Conservation (phyloP, 2,329 filamentous ascomycete genomes). For the Trichophyton verrucosum region DNA sequence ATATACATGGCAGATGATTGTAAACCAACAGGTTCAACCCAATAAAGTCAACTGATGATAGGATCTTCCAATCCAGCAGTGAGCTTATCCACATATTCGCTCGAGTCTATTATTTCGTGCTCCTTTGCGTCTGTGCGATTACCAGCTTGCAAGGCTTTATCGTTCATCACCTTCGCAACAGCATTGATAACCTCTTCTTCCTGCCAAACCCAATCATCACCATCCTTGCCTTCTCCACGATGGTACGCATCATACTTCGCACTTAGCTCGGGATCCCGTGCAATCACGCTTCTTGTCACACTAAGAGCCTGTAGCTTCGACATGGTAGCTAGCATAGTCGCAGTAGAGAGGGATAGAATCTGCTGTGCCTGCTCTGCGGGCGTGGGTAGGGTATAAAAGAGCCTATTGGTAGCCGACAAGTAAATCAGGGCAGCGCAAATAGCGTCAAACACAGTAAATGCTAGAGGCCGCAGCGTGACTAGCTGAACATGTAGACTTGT, state of each 20-base stretch:
- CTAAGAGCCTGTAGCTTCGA: slow-evolving; percentile 59
- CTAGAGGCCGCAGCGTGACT: slow-evolving; percentile 49
- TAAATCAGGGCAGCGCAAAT: slow-evolving; percentile 56
- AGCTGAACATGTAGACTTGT: slow-evolving; percentile 29
- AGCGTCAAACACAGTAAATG: slow-evolving; percentile 53
- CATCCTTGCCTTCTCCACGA: not conserved
- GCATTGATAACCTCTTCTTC: slow-evolving; percentile 52
- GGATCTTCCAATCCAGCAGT: slow-evolving; percentile 10
- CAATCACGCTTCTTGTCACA: slow-evolving; percentile 66
- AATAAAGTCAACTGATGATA: not conserved
- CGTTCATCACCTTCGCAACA: slow-evolving; percentile 56
- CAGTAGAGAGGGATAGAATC: slow-evolving; percentile 28
- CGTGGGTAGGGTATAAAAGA: slow-evolving; percentile 52
- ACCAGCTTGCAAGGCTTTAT: not conserved
- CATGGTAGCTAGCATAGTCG: slow-evolving; percentile 46
- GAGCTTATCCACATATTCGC: slow-evolving; percentile 7
- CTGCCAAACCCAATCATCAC: slow-evolving; percentile 17
- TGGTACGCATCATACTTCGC: slow-evolving; percentile 60
- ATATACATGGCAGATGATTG: not conserved
- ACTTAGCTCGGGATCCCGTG: slow-evolving; percentile 60
- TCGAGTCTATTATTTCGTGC: not conserved
- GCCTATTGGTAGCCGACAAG: slow-evolving; percentile 65
- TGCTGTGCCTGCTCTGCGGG: slow-evolving; percentile 37
- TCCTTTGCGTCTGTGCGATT: not conserved
- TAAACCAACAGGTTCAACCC: not conserved